These are phyloP conservation scores for Coemansia guatemalensis DNA, from an alignment of 192 early-diverging fungal genomes.

Conservation along the genomic window DNA sequence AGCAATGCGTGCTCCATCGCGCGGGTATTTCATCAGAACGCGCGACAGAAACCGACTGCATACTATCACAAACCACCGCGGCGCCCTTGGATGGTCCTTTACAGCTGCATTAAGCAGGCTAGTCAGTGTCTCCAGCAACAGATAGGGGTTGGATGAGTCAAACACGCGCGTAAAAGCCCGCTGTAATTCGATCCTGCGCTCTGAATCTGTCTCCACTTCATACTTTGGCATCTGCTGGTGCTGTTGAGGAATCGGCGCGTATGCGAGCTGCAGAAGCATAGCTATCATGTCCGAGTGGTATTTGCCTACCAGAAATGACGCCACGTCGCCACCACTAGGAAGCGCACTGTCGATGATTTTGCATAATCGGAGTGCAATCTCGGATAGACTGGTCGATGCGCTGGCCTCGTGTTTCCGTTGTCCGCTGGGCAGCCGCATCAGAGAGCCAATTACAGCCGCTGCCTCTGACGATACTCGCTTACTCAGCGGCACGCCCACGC, in stretches of 20 bases:
- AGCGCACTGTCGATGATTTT: conserved; percentile 11
- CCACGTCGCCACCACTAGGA: conserved; percentile 57
- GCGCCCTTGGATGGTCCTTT: conserved; percentile 36
- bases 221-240: conserved; percentile 24
- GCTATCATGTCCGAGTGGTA: conserved; percentile 68
- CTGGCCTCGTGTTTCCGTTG: conserved; percentile 1
- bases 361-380: conserved; percentile 12
- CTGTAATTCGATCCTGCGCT: conserved; percentile 20
- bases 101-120: conserved; percentile 59
- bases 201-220: conserved; percentile 38
- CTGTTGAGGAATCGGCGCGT: conserved; percentile 55
- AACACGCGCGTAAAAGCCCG: conserved; percentile 42
- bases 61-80: conserved; percentile 63
- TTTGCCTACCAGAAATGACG: conserved; percentile 56
- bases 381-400: not conserved
- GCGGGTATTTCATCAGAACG: conserved; percentile 60
- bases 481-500: conserved; percentile 59
- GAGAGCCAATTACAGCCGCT: conserved; percentile 8
- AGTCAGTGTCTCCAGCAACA: conserved; percentile 67
- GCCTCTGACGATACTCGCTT: conserved; percentile 49
- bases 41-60: conserved; percentile 70
- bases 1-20: conserved; percentile 59
- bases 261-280: conserved; percentile 65
- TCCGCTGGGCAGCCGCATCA: conserved; percentile 8
- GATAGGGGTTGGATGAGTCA: conserved; percentile 54